Evolutionary conservation across 2,329 filamentous ascomycete genomes (phyloP).

Genomic region (Colletotrichum navitas): DNA sequence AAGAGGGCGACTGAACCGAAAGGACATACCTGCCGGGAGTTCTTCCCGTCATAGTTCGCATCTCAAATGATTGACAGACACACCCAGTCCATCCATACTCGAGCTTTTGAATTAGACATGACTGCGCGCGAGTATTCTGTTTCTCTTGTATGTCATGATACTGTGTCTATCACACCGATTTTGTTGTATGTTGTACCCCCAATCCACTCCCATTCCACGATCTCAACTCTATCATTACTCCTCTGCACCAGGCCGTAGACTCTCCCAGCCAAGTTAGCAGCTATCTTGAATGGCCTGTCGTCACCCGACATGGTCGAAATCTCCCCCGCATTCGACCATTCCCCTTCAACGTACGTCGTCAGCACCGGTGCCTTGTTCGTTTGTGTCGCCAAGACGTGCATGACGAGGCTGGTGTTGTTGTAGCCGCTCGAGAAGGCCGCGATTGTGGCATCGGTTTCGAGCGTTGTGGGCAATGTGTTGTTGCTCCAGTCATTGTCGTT

Average conservation of each 20-base stretch:
- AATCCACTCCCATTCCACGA: constrained; percentile 40
- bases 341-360: constrained; percentile 21
- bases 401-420: constrained; percentile 29
- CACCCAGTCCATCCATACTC: too few relatives aligned
- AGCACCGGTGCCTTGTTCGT: constrained; percentile 8
- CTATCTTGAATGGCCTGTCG: constrained; percentile 29
- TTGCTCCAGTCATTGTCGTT: constrained; percentile 25
- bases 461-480: constrained; percentile 24
- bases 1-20: too few relatives aligned
- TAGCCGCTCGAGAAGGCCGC: constrained; percentile 38
- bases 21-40: too few relatives aligned
- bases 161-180: constrained; percentile 32
- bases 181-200: constrained; percentile 41
- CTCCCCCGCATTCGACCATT: constrained; percentile 29
- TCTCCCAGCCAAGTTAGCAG: constrained; percentile 34
- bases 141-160: background rate
- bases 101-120: too few relatives aligned
- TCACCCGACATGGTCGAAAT: constrained; percentile 28
- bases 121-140: too few relatives aligned
- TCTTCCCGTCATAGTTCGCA: too few relatives aligned
- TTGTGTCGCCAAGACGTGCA: constrained; percentile 34
- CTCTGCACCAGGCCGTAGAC: constrained; percentile 38
- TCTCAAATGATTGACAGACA: too few relatives aligned
- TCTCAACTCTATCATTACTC: constrained; percentile 20
- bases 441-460: constrained; percentile 23